Conservation (phyloP, 2,329 filamentous ascomycete genomes). For the Pseudogymnoascus sp. region DNA sequence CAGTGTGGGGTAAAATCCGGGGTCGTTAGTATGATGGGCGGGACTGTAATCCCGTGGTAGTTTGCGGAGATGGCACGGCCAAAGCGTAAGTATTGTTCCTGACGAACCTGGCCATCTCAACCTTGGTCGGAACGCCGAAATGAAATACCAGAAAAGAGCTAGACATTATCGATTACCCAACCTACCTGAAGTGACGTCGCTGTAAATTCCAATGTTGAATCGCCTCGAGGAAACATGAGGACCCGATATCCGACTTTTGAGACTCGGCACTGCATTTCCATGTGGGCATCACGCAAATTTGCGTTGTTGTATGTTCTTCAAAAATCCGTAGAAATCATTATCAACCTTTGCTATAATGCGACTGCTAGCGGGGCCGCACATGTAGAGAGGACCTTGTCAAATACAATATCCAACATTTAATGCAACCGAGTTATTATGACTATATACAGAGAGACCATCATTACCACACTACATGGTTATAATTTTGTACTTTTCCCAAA, state of each 20-base stretch:
- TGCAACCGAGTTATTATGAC: background rate
- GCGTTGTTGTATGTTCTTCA: background rate
- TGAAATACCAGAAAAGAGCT: background rate
- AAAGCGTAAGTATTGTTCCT: background rate
- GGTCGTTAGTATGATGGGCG: background rate
- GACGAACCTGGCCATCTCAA: background rate
- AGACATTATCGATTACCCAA: background rate
- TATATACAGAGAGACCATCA: background rate
- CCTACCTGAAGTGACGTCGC: background rate
- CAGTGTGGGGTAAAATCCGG: background rate
- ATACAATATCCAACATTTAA: background rate
- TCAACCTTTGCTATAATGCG: background rate
- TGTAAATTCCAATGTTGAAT: background rate
- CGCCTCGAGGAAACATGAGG: background rate
- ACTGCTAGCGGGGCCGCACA: background rate
- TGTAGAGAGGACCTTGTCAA: background rate
- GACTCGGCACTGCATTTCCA: background rate
- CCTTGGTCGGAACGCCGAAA: background rate
- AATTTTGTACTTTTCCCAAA: slow-evolving; percentile 18
- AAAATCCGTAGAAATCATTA: background rate
- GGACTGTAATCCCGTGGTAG: background rate
- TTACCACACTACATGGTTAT: slow-evolving; percentile 8
- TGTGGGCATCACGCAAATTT: background rate
- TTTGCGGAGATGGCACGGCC: background rate
- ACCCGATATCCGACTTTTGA: background rate